Evolutionary conservation across 192 early-diverging fungal species (phyloP), one percentile per base, ranked within the genome.

Genomic region (Podila epigama): DNA sequence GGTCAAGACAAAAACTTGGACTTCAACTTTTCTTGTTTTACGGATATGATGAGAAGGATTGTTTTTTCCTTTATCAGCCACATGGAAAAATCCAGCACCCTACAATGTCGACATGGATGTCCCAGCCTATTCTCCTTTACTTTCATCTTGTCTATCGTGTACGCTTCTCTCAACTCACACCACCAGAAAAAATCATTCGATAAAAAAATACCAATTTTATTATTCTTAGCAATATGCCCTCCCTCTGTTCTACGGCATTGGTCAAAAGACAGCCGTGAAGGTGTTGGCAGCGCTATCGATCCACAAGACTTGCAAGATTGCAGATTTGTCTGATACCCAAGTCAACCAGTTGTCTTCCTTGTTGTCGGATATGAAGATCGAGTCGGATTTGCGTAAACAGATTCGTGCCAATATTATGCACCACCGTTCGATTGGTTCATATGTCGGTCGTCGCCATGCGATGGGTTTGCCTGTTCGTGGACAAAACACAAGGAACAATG

Each of bases 381-480:
- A 93, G 57, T 89, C 88, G 33, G 92, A 94, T 68, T 80, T 95
- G 40, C 87, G 88, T 69, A 83, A 92, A 63, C 67, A 92, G 69
- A 82, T 92, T 4, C 66, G 82, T 15, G 89, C 89, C 58, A 90
- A 93, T 51, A 90, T 94, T 39, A 82, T 86, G 83, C 90, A 91
- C 67, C 84, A 91, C 70, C 85, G 88, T 35, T 73, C 87, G 53
- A 89, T 92, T 82, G 91, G 90, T 57, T 82, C 90, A 27, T 96
- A 94, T 70, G 72, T 90, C 33, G 97, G 97, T 25, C 86, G 86
- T 72, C 83, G 95, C 54, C 95, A 97, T 70, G 90, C 92, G 57
- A 89, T 92, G 85, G 88, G 92, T 12, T 68, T 94, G 69, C 97
- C 97, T 2, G 97, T 97, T 16, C 91, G 93, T 50, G 95, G 95